Base-by-base conservation (phyloP, 148 eudicot species). In the Amaranthus hypochondriacus region DNA sequence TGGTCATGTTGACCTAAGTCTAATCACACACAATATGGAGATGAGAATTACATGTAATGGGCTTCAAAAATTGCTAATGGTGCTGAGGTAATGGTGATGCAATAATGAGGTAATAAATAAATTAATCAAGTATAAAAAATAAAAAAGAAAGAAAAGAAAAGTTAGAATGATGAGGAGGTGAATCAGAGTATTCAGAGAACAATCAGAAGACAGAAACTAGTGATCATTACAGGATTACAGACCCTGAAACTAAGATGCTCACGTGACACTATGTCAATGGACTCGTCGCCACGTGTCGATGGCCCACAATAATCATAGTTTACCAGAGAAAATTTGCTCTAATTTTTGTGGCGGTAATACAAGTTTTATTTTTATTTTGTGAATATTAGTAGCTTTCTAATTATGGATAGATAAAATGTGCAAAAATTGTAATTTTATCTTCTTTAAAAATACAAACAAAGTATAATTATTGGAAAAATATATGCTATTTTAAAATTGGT, bases 81-180 rank as follows among this genome's bases (percentile, higher is more conserved):
- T 13, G 47, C 4, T 82, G 82, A 82, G 48, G 66, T 78, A 70
- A 78, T 50, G 4, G 13, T 56, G 76, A 78, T n/a, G 79, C 18
- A 75, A 75, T 0, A 47, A 7, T 82, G 82, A 82, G 72, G 84
- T 77, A 53, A 14, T 39, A 49, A 47, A 39, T 5, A 51, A 70
- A 52, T 61, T 62, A 50, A 0, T 7, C 39, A 10, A 11, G 6
- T 42, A 9, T 3, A 39, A 4, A n/a, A 56, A 5, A 1, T 5
- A 11, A 13, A 46, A 11, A 47, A 47, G 8, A 1, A 8, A 15
- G 8, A 55, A 2, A 42, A 4, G 47, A 6, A 53, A 44, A 39
- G 13, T 18, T 6, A 9, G 3, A 15, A 15, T 48, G 48, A 14
- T 54, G 48, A 61, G 15, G 47, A 49, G 48, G 68, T 63, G 53